phyloP scores from a whole-genome alignment of 164 flowering plant genomes.

The Stephania yunnanensis region DNA sequence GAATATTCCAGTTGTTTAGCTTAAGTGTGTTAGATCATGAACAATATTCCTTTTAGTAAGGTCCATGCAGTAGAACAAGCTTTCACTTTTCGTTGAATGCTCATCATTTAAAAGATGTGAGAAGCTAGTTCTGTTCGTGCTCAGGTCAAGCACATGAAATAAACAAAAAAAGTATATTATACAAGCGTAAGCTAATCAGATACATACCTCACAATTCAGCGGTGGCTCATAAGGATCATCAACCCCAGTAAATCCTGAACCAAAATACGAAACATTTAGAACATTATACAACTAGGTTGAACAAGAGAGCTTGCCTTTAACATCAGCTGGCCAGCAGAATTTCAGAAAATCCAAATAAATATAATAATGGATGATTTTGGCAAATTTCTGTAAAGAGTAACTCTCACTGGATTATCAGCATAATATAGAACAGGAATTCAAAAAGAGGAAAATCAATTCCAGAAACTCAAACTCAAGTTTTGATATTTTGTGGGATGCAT shows the following conservation, averaged over 20 bases:
- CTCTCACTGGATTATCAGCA: neutral
- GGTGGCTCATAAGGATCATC: conserved; percentile 87
- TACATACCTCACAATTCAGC: conserved; percentile 54
- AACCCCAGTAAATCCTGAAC: conserved; percentile 71
- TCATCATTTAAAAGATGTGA: too few species aligned
- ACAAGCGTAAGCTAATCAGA: neutral
- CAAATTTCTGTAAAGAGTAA: neutral
- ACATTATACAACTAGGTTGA: neutral
- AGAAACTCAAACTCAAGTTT: neutral
- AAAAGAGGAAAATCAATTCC: neutral
- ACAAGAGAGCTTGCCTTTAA: neutral
- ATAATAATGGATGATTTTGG: neutral
- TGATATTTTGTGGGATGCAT: too few species aligned
- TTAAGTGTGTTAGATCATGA: neutral
- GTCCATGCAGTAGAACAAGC: too few species aligned
- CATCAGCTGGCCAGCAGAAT: neutral
- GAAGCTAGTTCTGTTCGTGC: neutral
- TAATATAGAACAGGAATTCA: neutral
- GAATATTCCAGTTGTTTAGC: neutral
- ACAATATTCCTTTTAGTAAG: neutral
- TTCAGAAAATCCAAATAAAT: neutral
- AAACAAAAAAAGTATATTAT: neutral
- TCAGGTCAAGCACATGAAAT: neutral
- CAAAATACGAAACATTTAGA: conserved; percentile 4
- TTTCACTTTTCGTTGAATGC: too few species aligned